Conservation (phyloP, 2,329 filamentous ascomycete species). For the Alternaria viburni region DNA sequence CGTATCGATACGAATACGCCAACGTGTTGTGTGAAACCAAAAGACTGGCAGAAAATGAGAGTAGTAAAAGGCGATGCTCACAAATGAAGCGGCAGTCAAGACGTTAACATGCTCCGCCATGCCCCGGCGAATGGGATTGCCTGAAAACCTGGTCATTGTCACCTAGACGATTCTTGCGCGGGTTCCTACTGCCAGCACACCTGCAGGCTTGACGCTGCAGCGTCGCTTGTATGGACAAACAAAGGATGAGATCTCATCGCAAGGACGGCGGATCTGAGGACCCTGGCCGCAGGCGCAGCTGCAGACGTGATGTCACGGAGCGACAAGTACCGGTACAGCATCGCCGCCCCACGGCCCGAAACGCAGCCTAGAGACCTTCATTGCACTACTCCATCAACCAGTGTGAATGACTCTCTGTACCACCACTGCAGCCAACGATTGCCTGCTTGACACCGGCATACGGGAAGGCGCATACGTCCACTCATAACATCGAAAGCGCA, state of each 20-base stretch:
- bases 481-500: constrained; percentile 1
- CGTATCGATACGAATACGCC: constrained; percentile 30
- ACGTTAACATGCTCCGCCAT: constrained; percentile 38
- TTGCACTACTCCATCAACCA: constrained; percentile 20
- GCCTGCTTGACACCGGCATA: constrained; percentile 15
- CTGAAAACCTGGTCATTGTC: constrained; percentile 38
- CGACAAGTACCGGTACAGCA: constrained; percentile 13
- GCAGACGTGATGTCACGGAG: constrained; percentile 24
- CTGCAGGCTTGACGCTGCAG: constrained; percentile 36
- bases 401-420: constrained; percentile 33
- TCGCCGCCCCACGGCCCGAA: constrained; percentile 20
- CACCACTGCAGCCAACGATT: constrained; percentile 33
- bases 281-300: constrained; percentile 1
- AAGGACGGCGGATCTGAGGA: constrained; percentile 4
- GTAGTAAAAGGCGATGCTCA: constrained; percentile 26
- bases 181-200: constrained; percentile 43
- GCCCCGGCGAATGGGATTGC: constrained; percentile 29
- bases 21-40: constrained; percentile 39
- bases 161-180: constrained; percentile 23
- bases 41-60: constrained; percentile 26
- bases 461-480: constrained; percentile 35
- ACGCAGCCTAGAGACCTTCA: constrained; percentile 21
- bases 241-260: constrained; percentile 27
- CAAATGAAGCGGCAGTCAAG: constrained; percentile 41
- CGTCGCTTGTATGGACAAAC: constrained; percentile 33